A percentile compares a stretch with the other conserved stretches of the same genome.
phyloP scores from a whole-genome alignment of 2,329 filamentous ascomycete genomes.

The Clonostachys byssicola region DNA sequence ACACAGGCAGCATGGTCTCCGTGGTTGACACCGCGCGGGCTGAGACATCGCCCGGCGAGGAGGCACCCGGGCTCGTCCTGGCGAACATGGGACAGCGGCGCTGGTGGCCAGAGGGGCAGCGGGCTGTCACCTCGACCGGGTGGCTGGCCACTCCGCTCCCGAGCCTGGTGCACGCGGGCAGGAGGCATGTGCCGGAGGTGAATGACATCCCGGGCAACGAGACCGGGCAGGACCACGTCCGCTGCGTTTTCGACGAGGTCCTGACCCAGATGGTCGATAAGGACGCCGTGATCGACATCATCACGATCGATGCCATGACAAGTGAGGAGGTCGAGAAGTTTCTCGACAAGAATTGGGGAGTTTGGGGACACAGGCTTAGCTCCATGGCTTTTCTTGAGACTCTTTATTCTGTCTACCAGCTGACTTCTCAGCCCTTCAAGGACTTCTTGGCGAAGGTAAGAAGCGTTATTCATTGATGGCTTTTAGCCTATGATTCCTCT shows the following conservation, averaged over 20 bases:
- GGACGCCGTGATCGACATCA: constrained; percentile 59
- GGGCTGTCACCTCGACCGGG: constrained; percentile 52
- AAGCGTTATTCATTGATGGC: not conserved
- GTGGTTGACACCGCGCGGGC: constrained; percentile 48
- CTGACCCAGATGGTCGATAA: constrained; percentile 41
- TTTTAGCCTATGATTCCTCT: not conserved
- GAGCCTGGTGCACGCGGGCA: constrained; percentile 56
- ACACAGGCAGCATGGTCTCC: constrained; percentile 65
- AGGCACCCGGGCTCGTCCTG: constrained; percentile 57
- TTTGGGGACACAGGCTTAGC: constrained; percentile 35
- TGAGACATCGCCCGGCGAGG: constrained; percentile 21
- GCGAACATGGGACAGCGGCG: constrained; percentile 74
- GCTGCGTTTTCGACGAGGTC: constrained; percentile 61
- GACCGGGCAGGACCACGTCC: constrained; percentile 55
- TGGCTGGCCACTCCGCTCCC: constrained; percentile 57
- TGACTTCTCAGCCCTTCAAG: constrained; percentile 39
- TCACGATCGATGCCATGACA: constrained; percentile 63
- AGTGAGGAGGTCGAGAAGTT: constrained; percentile 54
- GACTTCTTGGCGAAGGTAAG: constrained; percentile 47
- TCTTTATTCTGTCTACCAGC: constrained; percentile 27
- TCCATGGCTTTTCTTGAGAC: constrained; percentile 47
- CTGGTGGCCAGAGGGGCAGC: constrained; percentile 65
- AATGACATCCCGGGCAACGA: constrained; percentile 63
- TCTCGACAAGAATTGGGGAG: constrained; percentile 49
- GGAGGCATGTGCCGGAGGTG: constrained; percentile 42